A percentile compares a stretch with the other conserved stretches of the same genome.
phyloP scores from a whole-genome alignment of 306 rosid genomes.

The Corylus heterophylla region DNA sequence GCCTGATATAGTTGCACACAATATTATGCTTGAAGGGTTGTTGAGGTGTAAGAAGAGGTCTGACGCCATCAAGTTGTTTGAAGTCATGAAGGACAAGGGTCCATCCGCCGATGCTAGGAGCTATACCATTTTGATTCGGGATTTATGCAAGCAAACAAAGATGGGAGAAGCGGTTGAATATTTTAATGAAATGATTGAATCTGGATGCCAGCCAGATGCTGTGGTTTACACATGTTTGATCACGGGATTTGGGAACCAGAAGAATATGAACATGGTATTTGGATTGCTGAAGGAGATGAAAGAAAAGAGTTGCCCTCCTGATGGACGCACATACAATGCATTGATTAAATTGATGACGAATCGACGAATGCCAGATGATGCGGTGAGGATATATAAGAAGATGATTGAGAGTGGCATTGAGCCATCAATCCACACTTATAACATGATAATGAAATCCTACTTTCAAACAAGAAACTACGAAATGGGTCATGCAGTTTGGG shows the following conservation, averaged over 20 bases:
- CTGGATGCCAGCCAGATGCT: constrained; percentile 62
- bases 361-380: constrained; percentile 79
- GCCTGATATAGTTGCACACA: constrained; percentile 83
- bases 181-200: constrained; percentile 61
- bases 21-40: constrained; percentile 79
- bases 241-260: constrained; percentile 81
- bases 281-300: constrained; percentile 66
- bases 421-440: constrained; percentile 79
- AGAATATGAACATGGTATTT: constrained; percentile 65
- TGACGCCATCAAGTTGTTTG: constrained; percentile 82
- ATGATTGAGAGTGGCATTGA: constrained; percentile 64
- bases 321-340: constrained; percentile 72
- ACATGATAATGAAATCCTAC: constrained; percentile 90
- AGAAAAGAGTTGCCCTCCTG: constrained; percentile 61
- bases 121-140: constrained; percentile 66
- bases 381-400: constrained; percentile 65
- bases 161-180: constrained; percentile 65
- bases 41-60: constrained; percentile 70
- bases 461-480: constrained; percentile 64
- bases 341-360: constrained; percentile 75
- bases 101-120: constrained; percentile 66
- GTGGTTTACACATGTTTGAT: constrained; percentile 76
- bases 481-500: constrained; percentile 66
- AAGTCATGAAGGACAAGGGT: constrained; percentile 87
- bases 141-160: constrained; percentile 67